Evolutionary conservation across 352 stramenopile species (phyloP).

Genomic region (Pythium biforme): DNA sequence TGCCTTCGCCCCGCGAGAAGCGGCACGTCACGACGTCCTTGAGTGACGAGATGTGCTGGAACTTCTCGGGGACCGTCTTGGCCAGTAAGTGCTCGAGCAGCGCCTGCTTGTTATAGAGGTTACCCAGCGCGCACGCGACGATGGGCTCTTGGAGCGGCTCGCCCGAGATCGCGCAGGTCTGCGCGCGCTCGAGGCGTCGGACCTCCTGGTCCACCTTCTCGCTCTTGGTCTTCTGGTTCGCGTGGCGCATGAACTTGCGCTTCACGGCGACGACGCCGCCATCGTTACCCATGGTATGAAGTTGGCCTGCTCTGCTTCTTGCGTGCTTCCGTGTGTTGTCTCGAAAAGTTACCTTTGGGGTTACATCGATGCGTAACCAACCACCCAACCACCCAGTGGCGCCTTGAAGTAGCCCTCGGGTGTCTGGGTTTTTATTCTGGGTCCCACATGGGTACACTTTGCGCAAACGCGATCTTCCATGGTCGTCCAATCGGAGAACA

Average conservation of each 20-base stretch:
- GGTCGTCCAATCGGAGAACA: neutral
- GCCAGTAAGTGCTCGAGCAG: slow-evolving; percentile 83
- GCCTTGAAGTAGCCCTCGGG: neutral
- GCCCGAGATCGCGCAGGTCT: slow-evolving; percentile 82
- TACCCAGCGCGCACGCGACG: slow-evolving; percentile 86
- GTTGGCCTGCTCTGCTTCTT: neutral
- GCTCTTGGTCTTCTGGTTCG: slow-evolving; percentile 63
- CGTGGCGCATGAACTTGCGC: slow-evolving; percentile 92
- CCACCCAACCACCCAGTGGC: neutral
- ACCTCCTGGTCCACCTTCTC: slow-evolving; percentile 69
- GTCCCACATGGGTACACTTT: slow-evolving; percentile 3
- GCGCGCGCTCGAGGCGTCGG: slow-evolving; percentile 52
- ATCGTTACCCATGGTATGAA: slow-evolving; percentile 86
- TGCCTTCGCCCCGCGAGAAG: slow-evolving; percentile 31
- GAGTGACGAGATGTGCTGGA: slow-evolving; percentile 80
- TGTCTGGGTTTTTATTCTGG: neutral
- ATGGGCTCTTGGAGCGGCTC: slow-evolving; percentile 82
- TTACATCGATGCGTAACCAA: neutral
- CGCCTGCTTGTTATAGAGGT: slow-evolving; percentile 92
- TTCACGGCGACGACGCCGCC: slow-evolving; percentile 93
- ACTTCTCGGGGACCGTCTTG: slow-evolving; percentile 64
- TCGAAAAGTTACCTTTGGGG: slow-evolving; percentile 1
- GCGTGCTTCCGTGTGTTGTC: neutral
- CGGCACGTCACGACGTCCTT: slow-evolving; percentile 87
- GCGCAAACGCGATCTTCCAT: slow-evolving; percentile 10